Conservation (phyloP, 169 alveolate genomes). For the Pseudocohnilembus persalinus region DNA sequence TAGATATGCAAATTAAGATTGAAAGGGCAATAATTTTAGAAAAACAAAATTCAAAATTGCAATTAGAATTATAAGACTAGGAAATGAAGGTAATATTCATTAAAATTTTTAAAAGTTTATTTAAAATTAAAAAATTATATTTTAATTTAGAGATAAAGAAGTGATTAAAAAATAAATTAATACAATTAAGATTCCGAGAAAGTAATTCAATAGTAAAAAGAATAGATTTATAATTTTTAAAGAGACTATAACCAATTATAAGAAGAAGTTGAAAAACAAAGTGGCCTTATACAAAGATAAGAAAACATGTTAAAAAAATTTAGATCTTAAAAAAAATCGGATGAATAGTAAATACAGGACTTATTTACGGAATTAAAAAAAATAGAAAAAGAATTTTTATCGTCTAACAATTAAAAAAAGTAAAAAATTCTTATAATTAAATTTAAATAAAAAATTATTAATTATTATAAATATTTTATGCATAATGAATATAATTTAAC, state of each 20-base stretch:
- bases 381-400: not conserved
- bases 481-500: too few relatives aligned
- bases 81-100: too few relatives aligned
- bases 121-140: too few relatives aligned
- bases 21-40: not conserved
- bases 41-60: not conserved
- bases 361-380: not conserved
- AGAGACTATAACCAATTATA: not conserved
- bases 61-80: not conserved
- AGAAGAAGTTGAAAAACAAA: not conserved
- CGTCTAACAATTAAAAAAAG: not conserved
- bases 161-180: too few relatives aligned
- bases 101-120: too few relatives aligned
- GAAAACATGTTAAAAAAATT: not conserved
- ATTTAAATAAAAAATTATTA: too few relatives aligned
- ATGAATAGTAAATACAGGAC: not conserved
- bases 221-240: too few relatives aligned
- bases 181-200: too few relatives aligned
- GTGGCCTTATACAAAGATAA: not conserved
- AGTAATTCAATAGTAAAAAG: too few relatives aligned
- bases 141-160: too few relatives aligned
- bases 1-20: not conserved
- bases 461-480: too few relatives aligned
- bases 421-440: too few relatives aligned
- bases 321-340: not conserved